These are phyloP conservation scores for Lumnitzera racemosa DNA, from an alignment of 345 rosid genomes.

Conservation along the genomic window DNA sequence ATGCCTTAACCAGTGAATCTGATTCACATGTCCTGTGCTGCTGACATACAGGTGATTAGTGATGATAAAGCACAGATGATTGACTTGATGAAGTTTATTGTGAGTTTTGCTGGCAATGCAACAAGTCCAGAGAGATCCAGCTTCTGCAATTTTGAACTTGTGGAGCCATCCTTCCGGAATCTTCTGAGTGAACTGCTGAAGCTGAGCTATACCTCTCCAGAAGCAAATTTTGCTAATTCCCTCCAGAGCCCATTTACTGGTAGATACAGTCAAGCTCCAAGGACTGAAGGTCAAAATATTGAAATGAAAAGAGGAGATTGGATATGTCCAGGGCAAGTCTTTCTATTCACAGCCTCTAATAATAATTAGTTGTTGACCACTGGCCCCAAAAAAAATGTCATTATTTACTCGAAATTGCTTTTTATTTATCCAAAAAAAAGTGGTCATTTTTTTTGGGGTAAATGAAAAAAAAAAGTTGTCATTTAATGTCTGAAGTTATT, in stretches of 20 bases:
- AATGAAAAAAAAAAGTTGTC: too few species aligned
- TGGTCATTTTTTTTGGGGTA: too few species aligned
- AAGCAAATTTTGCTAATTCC: slow-evolving; percentile 17
- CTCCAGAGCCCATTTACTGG: slow-evolving; percentile 31
- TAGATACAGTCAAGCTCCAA: slow-evolving; percentile 30
- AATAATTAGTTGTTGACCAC: neutral
- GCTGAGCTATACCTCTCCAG: slow-evolving; percentile 26
- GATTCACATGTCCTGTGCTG: neutral
- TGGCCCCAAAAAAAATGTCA: too few species aligned
- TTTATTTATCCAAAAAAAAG: too few species aligned
- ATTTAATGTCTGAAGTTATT: too few species aligned
- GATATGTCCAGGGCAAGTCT: slow-evolving; percentile 67
- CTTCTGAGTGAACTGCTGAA: slow-evolving; percentile 53
- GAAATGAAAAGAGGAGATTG: slow-evolving; percentile 97
- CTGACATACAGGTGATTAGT: slow-evolving; percentile 28
- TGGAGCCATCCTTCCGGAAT: slow-evolving; percentile 46
- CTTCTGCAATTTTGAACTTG: slow-evolving; percentile 26
- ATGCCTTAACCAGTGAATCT: too few species aligned
- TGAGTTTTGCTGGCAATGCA: slow-evolving; percentile 54
- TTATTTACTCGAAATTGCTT: too few species aligned
- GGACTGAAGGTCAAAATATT: slow-evolving; percentile 33
- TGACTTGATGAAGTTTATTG: slow-evolving; percentile 72
- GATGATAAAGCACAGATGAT: slow-evolving; percentile 39
- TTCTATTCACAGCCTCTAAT: neutral
- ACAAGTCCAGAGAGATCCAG: slow-evolving; percentile 20